These are phyloP conservation scores for Cinnamomum micranthum DNA, from an alignment of 164 flowering plant genomes.

Conservation along the genomic window DNA sequence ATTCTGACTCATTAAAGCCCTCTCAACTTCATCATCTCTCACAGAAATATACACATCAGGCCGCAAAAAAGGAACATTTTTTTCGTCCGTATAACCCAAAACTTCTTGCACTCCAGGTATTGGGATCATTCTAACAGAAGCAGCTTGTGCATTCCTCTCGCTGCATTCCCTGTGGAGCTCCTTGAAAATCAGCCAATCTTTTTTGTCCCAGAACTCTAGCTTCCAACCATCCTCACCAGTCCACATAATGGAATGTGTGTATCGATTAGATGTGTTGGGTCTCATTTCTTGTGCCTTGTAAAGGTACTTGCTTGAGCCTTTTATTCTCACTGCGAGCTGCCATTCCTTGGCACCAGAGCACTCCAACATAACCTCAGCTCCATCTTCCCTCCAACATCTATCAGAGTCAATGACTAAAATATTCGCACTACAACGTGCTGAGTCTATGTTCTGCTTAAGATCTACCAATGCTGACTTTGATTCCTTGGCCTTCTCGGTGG, in stretches of 20 bases:
- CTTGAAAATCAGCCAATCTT: slow-evolving; percentile 72
- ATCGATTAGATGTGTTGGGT: slow-evolving; percentile 49
- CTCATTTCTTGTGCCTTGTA: slow-evolving; percentile 61
- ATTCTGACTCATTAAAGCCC: slow-evolving; percentile 49
- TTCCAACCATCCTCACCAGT: slow-evolving; percentile 58
- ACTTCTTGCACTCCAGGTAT: slow-evolving; percentile 78
- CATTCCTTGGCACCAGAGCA: slow-evolving; percentile 44
- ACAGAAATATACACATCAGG: slow-evolving; percentile 56
- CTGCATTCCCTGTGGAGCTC: slow-evolving; percentile 70
- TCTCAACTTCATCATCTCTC: slow-evolving; percentile 55
- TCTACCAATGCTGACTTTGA: slow-evolving; percentile 17
- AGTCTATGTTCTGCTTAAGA: slow-evolving; percentile 26
- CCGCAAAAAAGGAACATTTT: slow-evolving; percentile 32
- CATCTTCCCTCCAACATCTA: slow-evolving; percentile 62
- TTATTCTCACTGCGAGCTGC: slow-evolving; percentile 48
- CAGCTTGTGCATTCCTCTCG: slow-evolving; percentile 42
- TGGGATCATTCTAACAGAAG: slow-evolving; percentile 50
- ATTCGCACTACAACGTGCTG: slow-evolving; percentile 49
- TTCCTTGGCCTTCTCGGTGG: slow-evolving; percentile 24
- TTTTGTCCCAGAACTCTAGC: slow-evolving; percentile 66
- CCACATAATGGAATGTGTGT: slow-evolving; percentile 72
- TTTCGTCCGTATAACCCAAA: slow-evolving; percentile 19
- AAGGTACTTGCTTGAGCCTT: slow-evolving; percentile 41
- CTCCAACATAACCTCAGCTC: slow-evolving; percentile 49
- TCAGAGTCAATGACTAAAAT: slow-evolving; percentile 60